Evolutionary conservation across 108 stramenopile genomes (phyloP).

Genomic region (Thalassiosira profunda): DNA sequence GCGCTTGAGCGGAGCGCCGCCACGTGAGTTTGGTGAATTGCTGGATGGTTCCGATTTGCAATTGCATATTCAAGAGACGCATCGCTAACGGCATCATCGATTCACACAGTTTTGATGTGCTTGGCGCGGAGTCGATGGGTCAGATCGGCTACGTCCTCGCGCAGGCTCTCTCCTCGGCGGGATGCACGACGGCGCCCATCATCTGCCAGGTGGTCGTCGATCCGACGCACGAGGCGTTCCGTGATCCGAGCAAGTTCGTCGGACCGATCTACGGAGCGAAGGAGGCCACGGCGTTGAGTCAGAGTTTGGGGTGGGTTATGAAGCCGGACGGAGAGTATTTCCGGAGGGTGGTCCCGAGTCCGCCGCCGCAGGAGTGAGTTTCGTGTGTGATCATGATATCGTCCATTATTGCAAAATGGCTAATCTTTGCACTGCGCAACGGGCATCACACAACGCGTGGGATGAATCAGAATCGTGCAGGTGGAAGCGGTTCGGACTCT

Average conservation of each 20-base stretch:
- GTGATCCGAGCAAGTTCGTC: slow-evolving; percentile 79
- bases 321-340: slow-evolving; percentile 89
- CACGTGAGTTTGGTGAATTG: slow-evolving; percentile 36
- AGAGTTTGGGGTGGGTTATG: slow-evolving; percentile 79
- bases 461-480: slow-evolving; percentile 80
- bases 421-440: too few species aligned
- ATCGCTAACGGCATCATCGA: too few species aligned
- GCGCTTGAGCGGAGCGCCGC: slow-evolving; percentile 80
- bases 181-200: slow-evolving; percentile 62
- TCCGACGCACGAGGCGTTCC: slow-evolving; percentile 68
- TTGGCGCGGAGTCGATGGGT: slow-evolving; percentile 85
- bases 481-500: slow-evolving; percentile 73
- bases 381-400: background rate
- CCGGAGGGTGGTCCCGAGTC: slow-evolving; percentile 83
- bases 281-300: slow-evolving; percentile 79
- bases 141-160: slow-evolving; percentile 87
- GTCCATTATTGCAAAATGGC: too few species aligned
- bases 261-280: slow-evolving; percentile 88
- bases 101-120: slow-evolving; percentile 48
- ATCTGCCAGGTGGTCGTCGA: slow-evolving; percentile 84
- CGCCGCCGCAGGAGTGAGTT: slow-evolving; percentile 67
- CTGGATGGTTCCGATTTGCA: background rate
- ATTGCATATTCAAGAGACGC: too few species aligned
- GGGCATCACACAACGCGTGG: too few species aligned
- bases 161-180: slow-evolving; percentile 67